phyloP scores from a whole-genome alignment of 2,329 filamentous ascomycete species.

The Fusarium nanum region DNA sequence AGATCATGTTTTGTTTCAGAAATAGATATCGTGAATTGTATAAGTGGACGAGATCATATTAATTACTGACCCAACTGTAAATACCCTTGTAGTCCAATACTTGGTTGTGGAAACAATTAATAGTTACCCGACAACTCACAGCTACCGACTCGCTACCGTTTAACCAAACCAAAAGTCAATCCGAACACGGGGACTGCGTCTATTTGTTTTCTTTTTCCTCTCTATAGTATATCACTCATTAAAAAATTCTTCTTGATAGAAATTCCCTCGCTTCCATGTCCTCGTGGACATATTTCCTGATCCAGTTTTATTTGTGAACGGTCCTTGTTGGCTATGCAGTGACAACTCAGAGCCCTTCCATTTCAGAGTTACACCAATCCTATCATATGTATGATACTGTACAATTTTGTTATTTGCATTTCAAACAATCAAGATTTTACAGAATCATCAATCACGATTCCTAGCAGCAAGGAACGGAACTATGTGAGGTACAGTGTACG shows the following conservation, averaged over 20 bases:
- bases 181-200: slow-evolving; percentile 28
- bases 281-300: slow-evolving; percentile 41
- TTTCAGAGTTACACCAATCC: slow-evolving; percentile 31
- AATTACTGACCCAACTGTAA: neutral
- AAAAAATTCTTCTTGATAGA: neutral
- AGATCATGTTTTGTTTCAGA: slow-evolving; percentile 17
- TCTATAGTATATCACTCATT: slow-evolving; percentile 8
- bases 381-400: slow-evolving; percentile 8
- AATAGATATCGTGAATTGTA: neutral
- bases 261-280: slow-evolving; percentile 6
- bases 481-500: slow-evolving; percentile 7
- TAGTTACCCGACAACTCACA: slow-evolving; percentile 10
- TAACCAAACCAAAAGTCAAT: slow-evolving; percentile 13
- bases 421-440: neutral
- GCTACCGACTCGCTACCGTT: neutral
- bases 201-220: slow-evolving; percentile 10
- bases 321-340: slow-evolving; percentile 41
- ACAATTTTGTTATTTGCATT: neutral
- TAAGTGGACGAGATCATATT: slow-evolving; percentile 6
- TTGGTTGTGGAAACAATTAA: neutral
- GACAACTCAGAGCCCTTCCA: slow-evolving; percentile 43
- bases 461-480: neutral
- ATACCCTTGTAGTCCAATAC: slow-evolving; percentile 7
- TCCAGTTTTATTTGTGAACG: slow-evolving; percentile 16
- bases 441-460: neutral